Evolutionary conservation across 306 rosid species (phyloP), one percentile per base, ranked within the genome.

Genomic region (Vigna angularis): DNA sequence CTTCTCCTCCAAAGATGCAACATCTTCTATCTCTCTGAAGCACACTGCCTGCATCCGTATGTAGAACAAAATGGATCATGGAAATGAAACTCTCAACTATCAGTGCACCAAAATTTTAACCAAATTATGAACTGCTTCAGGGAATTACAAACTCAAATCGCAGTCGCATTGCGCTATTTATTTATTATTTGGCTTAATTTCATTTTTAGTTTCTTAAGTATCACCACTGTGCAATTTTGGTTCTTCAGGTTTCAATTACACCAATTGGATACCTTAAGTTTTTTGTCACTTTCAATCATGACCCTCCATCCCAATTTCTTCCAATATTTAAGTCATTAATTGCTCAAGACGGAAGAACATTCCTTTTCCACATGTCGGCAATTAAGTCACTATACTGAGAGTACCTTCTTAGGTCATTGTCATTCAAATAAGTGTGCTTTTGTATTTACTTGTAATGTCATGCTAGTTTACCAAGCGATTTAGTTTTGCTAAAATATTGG

Each of bases 1-100:
- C 69, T 89, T 92, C 81, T 90, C 96, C 90, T 92, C 97, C 86
- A 92, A 88, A 59, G 87, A 80, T 52, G 91, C 82, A 77, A 92
- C 86, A 76, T 95, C 98, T 83, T 90, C 98, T 77, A 82, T 83
- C 89, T 95, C 98, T 86, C 98, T 86, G 72, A 84, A 67, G 75
- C 86, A 73, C 70, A 92, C 87, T 14, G 98, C 96, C 98, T 95
- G 87, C 88, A 85, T 38, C 71, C 50, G 72, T 66, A 73, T 62
- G 62, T 77, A 30, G 67, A 45, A 58, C 9, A 44, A 85, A 63
- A 50, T 49, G 62, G n/a, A 73, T 44, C 44, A 88, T 80, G 63
- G 14, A 74, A 68, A 79, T 38, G 58, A 26, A 74, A 57, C 56
- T 66, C 34, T 13, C 49, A 2, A 58, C 51, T 52, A 15, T 6